Evolutionary conservation across 345 rosid genomes (phyloP).

Genomic region (Eucalyptus cladocalyx): DNA sequence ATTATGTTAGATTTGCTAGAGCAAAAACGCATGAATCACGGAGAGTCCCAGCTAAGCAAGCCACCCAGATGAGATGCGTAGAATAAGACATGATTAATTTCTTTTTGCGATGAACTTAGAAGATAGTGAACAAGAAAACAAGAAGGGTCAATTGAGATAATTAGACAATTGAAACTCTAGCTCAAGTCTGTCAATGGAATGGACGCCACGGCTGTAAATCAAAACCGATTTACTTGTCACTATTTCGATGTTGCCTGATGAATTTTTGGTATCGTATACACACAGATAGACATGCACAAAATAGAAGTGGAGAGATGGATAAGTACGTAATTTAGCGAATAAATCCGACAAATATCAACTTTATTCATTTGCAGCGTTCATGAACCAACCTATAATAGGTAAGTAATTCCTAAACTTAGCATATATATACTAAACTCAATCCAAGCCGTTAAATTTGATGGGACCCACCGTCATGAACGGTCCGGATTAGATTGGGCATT

Average conservation of each 20-base stretch:
- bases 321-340: too few species aligned
- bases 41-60: too few species aligned
- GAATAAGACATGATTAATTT: too few species aligned
- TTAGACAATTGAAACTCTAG: background rate
- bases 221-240: background rate
- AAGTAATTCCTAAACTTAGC: background rate
- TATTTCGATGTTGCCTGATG: background rate
- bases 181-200: too few species aligned
- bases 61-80: too few species aligned
- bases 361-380: background rate
- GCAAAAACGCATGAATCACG: too few species aligned
- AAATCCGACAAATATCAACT: too few species aligned
- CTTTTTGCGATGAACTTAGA: too few species aligned
- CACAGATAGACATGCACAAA: background rate
- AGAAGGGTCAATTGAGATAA: background rate
- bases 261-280: background rate
- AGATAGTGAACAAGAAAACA: background rate
- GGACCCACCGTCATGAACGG: background rate
- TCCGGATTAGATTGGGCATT: too few species aligned
- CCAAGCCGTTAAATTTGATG: rapidly evolving
- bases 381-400: background rate
- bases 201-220: background rate
- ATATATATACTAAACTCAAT: too few species aligned
- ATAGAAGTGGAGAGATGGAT: background rate
- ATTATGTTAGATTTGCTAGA: too few species aligned